Evolutionary conservation across 1,139 yeast species (phyloP).

Genomic region (Arxiozyma telluris): DNA sequence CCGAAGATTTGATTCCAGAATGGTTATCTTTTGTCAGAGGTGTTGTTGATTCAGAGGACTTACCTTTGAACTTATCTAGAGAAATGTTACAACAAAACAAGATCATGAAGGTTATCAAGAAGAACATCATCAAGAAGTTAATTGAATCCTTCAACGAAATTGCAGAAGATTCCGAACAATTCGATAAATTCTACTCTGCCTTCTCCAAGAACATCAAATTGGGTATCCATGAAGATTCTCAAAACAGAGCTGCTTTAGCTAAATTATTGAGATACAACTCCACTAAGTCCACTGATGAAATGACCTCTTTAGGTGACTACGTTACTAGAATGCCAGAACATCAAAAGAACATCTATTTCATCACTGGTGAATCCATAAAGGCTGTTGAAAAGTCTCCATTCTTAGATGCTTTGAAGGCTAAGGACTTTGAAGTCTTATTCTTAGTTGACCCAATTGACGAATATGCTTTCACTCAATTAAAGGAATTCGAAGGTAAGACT

Average conservation of each 20-base stretch:
- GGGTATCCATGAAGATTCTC: slow-evolving; percentile 98
- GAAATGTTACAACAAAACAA: slow-evolving; percentile 99
- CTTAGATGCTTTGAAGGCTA: slow-evolving; percentile 97
- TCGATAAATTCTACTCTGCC: slow-evolving; percentile 96
- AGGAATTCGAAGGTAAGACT: slow-evolving; percentile 99
- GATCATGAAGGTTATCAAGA: slow-evolving; percentile 98
- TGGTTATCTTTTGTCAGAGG: slow-evolving; percentile 98
- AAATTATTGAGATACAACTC: slow-evolving; percentile 96
- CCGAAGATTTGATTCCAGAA: slow-evolving; percentile 98
- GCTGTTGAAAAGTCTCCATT: slow-evolving; percentile 99
- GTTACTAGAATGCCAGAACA: slow-evolving; percentile 99
- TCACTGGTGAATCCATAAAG: slow-evolving; percentile 97
- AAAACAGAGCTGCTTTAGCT: slow-evolving; percentile 92
- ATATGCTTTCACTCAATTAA: slow-evolving; percentile 98
- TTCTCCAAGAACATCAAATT: slow-evolving; percentile 97
- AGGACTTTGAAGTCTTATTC: slow-evolving; percentile 96
- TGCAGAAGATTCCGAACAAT: slow-evolving; percentile 98
- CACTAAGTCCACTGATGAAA: slow-evolving; percentile 89
- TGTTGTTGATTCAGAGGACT: slow-evolving; percentile 99
- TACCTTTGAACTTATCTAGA: slow-evolving; percentile 99
- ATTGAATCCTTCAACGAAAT: slow-evolving; percentile 98
- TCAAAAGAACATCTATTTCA: slow-evolving; percentile 98
- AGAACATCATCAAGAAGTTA: slow-evolving; percentile 97
- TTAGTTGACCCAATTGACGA: slow-evolving; percentile 99
- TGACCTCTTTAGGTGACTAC: slow-evolving; percentile 91